These are phyloP conservation scores for Euphorbia tirucalli DNA, from an alignment of 345 rosid genomes.

Conservation along the genomic window DNA sequence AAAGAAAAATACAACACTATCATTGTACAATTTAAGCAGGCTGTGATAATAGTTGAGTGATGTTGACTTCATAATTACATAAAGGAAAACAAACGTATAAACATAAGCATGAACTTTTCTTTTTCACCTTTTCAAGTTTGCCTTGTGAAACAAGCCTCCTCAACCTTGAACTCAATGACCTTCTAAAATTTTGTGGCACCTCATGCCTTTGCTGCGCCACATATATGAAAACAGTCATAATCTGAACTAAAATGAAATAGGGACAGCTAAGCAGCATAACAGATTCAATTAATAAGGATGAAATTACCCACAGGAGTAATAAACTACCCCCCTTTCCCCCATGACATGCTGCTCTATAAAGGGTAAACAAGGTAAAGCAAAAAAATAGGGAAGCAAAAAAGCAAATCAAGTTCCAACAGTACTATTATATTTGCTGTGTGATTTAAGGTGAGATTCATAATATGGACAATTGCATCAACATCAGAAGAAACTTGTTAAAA, in stretches of 20 bases:
- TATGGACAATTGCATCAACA: too few species aligned
- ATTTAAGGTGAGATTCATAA: too few species aligned
- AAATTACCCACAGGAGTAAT: too few species aligned
- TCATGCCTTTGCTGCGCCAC: conserved; percentile 56
- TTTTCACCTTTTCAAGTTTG: conserved; percentile 62
- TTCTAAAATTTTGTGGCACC: conserved; percentile 59
- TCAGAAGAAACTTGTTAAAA: too few species aligned
- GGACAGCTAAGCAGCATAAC: neutral
- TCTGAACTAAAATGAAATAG: neutral
- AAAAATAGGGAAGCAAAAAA: neutral
- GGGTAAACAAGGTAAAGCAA: neutral
- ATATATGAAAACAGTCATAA: conserved; percentile 13
- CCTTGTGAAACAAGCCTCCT: conserved; percentile 70
- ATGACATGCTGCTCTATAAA: too few species aligned
- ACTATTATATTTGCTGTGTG: too few species aligned
- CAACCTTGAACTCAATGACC: conserved; percentile 59
- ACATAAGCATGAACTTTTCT: neutral
- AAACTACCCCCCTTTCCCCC: neutral
- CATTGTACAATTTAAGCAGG: neutral
- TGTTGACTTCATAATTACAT: neutral
- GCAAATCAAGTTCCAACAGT: neutral
- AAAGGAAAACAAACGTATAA: neutral
- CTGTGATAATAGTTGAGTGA: neutral
- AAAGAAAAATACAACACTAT: neutral
- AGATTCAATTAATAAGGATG: neutral